Evolutionary conservation across 2,329 filamentous ascomycete species (phyloP).

Genomic region (Stemphylium beticola): DNA sequence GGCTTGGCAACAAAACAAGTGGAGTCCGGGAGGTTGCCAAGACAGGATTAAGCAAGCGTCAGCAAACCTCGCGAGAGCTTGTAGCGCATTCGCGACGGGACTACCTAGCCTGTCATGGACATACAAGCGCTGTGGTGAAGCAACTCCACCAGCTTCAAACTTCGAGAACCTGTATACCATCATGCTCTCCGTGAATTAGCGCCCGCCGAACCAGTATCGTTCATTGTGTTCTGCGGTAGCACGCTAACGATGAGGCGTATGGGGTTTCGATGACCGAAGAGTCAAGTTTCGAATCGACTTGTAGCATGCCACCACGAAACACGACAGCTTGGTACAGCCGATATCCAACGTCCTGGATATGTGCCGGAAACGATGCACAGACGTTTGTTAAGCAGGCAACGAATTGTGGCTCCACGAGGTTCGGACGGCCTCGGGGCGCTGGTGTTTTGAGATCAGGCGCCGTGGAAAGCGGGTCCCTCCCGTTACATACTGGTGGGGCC

Average conservation of each 20-base stretch:
- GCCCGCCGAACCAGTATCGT: conserved; percentile 1
- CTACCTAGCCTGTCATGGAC: conserved; percentile 16
- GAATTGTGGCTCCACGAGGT: background rate
- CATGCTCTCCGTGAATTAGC: conserved; percentile 8
- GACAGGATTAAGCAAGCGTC: conserved; percentile 10
- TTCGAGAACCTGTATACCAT: conserved; percentile 6
- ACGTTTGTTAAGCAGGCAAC: background rate
- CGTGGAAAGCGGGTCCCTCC: conserved; percentile 15
- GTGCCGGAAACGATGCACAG: conserved; percentile 13
- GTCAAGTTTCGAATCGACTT: conserved; percentile 33
- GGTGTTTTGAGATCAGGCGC: conserved; percentile 29
- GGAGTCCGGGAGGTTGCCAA: conserved; percentile 6
- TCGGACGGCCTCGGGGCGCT: conserved; percentile 14
- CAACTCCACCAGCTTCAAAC: conserved; percentile 31
- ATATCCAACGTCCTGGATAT: conserved; percentile 9
- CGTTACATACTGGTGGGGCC: conserved; percentile 21
- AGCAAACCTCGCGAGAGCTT: conserved; percentile 12
- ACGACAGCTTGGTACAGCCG: conserved; percentile 18
- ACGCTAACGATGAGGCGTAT: conserved; percentile 19
- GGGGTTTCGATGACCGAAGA: conserved; percentile 26
- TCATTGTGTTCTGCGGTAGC: conserved; percentile 1
- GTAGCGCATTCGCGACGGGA: conserved; percentile 1
- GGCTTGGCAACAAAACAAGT: conserved; percentile 12
- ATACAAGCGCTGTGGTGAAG: conserved; percentile 19
- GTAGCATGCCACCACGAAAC: conserved; percentile 30